Base-by-base conservation (phyloP, 164 flowering plant genomes). In the Kalanchoe fedtschenkoi region DNA sequence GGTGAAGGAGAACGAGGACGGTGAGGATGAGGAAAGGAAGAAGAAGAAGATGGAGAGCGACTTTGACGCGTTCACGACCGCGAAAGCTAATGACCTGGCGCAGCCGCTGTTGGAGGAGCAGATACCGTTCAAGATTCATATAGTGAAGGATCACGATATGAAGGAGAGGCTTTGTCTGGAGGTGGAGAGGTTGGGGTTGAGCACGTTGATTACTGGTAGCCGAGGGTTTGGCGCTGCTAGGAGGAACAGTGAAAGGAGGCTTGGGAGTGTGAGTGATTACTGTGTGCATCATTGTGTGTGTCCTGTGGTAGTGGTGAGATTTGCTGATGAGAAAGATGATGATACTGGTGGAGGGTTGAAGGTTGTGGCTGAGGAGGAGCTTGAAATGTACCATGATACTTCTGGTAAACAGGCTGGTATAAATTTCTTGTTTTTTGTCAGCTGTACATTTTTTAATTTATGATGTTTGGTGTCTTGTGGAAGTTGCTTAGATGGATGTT, bases 111-210 rank as follows among this genome's bases (percentile, higher is more conserved):
- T 71, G 15, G 86, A 77, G 28, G 86, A 86, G 14, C 73, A 73
- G 43, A 71, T 83, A 14, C 93, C 88, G 38, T 84, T 77, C 54
- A 87, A 84, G 77, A 78, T 87, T 15, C 93, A 84, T 64, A 83
- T 87, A n/a, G 93, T 87, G 35, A 84, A 82, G 77, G 93, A 87
- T 65, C 93, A 84, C 38, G 90, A 87, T 62, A 81, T 87, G 93
- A 87, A 77, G 80, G 90, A 87, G 78, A 65, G 93, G 75, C 77
- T 87, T 5, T 87, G 93, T 65, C 64, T 87, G 74, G 83, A 83
- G 74, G 83, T 80, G 16, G 83, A 80, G 70, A 74, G 85, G 71
- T 59, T 82, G 13, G 88, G 88, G 15, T 62, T 83, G 41, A 75
- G 82, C 41, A 75, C 86, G 2, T 69, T 83, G 42, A 67, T 78